Conservation (phyloP, 2,329 filamentous ascomycete genomes). For the Nemania diffusa region DNA sequence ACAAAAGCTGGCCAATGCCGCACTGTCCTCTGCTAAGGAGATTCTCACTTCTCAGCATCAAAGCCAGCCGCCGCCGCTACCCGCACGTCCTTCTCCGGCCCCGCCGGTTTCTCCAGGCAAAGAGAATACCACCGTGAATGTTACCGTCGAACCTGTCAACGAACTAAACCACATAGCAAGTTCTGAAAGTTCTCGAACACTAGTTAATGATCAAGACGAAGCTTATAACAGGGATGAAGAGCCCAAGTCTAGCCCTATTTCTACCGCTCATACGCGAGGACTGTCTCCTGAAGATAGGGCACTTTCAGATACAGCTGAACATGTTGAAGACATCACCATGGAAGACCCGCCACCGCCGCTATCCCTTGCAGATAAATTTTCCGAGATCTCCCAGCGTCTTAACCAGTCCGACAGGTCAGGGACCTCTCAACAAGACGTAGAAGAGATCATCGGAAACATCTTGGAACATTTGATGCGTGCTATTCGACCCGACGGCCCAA, state of each 20-base stretch:
- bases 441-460: slow-evolving; percentile 93
- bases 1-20: slow-evolving; percentile 81
- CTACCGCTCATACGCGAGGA: slow-evolving; percentile 2
- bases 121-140: slow-evolving; percentile 52
- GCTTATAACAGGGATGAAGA: slow-evolving; percentile 38
- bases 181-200: slow-evolving; percentile 62
- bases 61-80: slow-evolving; percentile 59
- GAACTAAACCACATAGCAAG: slow-evolving; percentile 57
- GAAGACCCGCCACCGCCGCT: slow-evolving; percentile 43
- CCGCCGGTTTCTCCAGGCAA: slow-evolving; percentile 48
- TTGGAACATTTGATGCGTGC: slow-evolving; percentile 91
- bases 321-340: slow-evolving; percentile 45
- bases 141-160: slow-evolving; percentile 47
- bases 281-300: slow-evolving; percentile 24
- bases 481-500: slow-evolving; percentile 75
- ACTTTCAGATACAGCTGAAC: slow-evolving; percentile 19
- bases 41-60: slow-evolving; percentile 42
- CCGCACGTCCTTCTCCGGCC: slow-evolving; percentile 58
- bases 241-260: not conserved
- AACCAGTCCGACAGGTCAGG: slow-evolving; percentile 60
- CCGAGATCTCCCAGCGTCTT: slow-evolving; percentile 53
- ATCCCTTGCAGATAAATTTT: slow-evolving; percentile 59
- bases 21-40: slow-evolving; percentile 68
- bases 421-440: slow-evolving; percentile 89
- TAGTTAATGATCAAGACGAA: slow-evolving; percentile 58